Percentiles rank a stretch among this genome's conserved stretches.
Evolutionary conservation across 257 asterid genomes (phyloP).

Genomic region (Plantago major): DNA sequence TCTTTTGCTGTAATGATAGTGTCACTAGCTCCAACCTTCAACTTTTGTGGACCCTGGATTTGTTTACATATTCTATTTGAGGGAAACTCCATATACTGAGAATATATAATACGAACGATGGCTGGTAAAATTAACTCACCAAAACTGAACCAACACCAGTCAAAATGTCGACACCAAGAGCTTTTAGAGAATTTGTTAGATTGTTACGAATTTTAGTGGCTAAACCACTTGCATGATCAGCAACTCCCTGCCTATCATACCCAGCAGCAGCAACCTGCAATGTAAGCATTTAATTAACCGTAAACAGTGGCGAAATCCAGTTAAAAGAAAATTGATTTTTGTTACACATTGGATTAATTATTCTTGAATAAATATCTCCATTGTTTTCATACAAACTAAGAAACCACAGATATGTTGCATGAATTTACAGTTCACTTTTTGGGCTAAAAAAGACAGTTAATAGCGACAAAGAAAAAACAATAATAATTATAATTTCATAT

Average conservation of each 20-base stretch:
- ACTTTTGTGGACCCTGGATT: constrained; percentile 89
- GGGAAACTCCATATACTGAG: neutral
- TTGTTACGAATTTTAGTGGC: constrained; percentile 84
- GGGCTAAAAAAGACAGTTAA: neutral
- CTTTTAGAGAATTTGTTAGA: constrained; percentile 84
- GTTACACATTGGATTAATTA: no score
- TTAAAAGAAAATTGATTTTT: neutral
- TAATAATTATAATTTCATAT: no score
- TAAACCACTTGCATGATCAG: constrained; percentile 88
- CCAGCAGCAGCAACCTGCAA: constrained; percentile 86
- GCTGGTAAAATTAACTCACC: constrained; percentile 42
- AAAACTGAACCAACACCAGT: constrained; percentile 78
- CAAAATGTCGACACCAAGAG: constrained; percentile 94
- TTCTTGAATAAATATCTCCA: no score
- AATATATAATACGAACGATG: neutral
- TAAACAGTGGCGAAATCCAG: constrained; percentile 8
- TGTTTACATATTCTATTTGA: constrained; percentile 13
- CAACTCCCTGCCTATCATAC: constrained; percentile 88
- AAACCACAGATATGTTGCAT: neutral
- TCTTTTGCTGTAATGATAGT: constrained; percentile 74
- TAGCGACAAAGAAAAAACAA: neutral
- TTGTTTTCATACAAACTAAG: no score
- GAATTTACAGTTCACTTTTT: neutral
- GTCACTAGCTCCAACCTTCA: constrained; percentile 67
- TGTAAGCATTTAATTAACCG: constrained; percentile 21